Percentiles rank a stretch among this genome's conserved stretches.
Conservation (phyloP, 441 rosid genomes). For the Corymbia citriodora region DNA sequence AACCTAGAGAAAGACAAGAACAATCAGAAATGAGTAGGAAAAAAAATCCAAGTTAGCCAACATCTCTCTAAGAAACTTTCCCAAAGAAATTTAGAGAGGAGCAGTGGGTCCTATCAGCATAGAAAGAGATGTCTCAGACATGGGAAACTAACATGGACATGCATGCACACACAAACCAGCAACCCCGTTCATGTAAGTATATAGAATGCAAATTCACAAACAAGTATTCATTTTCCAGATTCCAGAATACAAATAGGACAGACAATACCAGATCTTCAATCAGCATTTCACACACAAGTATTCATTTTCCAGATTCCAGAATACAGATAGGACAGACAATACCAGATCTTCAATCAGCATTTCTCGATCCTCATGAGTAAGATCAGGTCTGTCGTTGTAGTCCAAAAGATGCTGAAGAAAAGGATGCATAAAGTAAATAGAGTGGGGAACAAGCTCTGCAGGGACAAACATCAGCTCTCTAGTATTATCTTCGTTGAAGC, state of each 20-base stretch:
- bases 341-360: conserved; percentile 95
- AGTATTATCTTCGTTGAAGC: conserved; percentile 1
- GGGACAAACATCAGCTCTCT: neutral
- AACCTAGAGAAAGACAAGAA: conserved; percentile 30
- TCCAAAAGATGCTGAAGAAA: conserved; percentile 81
- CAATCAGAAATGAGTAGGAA: conserved; percentile 9
- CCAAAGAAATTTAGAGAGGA: neutral
- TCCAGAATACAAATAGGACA: neutral
- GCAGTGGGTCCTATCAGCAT: neutral
- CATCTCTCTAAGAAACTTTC: neutral
- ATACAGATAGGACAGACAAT: neutral
- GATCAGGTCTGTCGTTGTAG: conserved; percentile 90
- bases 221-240: neutral
- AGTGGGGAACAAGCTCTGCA: neutral
- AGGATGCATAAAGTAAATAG: conserved; percentile 12
- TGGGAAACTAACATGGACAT: neutral
- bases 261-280: conserved; percentile 85
- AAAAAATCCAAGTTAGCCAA: neutral
- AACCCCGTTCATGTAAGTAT: neutral
- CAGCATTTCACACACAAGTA: conserved; percentile 39
- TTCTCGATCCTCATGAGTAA: conserved; percentile 89
- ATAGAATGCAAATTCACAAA: neutral
- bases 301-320: neutral
- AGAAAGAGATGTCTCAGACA: neutral
- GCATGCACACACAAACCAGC: neutral